Evolutionary conservation across 345 rosid species (phyloP).

Genomic region (Moringa oleifera): DNA sequence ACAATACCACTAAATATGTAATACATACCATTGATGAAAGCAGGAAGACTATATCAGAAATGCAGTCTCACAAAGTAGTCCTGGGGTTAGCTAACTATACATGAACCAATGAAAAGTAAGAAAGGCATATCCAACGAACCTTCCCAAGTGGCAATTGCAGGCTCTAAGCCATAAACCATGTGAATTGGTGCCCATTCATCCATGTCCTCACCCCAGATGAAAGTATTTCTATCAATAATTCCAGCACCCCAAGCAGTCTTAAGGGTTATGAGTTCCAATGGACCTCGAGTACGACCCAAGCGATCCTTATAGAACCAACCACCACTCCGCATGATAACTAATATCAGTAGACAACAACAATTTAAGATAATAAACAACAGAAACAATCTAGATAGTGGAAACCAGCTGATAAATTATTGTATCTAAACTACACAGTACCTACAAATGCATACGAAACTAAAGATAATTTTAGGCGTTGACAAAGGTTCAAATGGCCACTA

Average conservation of each 20-base stretch:
- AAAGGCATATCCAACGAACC: constrained; percentile 33
- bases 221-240: constrained; percentile 84
- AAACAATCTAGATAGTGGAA: background rate
- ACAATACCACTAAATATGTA: background rate
- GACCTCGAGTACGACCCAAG: constrained; percentile 86
- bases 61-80: background rate
- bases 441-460: too few relatives aligned
- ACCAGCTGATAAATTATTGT: background rate
- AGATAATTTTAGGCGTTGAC: too few relatives aligned
- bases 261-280: constrained; percentile 76
- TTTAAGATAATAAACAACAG: background rate
- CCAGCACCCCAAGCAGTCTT: constrained; percentile 94
- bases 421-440: too few relatives aligned
- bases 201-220: constrained; percentile 91
- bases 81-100: background rate
- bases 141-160: constrained; percentile 95
- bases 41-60: background rate
- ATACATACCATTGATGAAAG: too few relatives aligned
- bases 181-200: constrained; percentile 97
- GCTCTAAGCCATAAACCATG: constrained; percentile 91
- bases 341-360: constrained; percentile 1
- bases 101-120: constrained; percentile 1
- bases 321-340: constrained; percentile 82
- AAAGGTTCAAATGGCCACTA: too few relatives aligned
- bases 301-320: constrained; percentile 92